phyloP scores from a whole-genome alignment of 192 early-diverging fungal genomes.

The Coemansia sp. region DNA sequence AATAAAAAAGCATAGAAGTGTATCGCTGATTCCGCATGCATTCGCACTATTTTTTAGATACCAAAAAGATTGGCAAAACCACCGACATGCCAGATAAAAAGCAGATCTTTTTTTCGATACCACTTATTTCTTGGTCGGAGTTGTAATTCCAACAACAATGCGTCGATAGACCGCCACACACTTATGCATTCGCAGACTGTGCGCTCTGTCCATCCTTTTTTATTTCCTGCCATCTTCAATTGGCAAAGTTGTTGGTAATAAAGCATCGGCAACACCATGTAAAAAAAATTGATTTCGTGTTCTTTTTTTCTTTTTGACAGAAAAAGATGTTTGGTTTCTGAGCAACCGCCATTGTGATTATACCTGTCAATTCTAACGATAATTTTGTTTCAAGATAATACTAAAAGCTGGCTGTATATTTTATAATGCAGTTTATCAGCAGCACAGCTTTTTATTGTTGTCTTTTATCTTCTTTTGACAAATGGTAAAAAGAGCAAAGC shows the following conservation, averaged over 20 bases:
- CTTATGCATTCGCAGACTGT: neutral
- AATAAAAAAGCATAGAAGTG: neutral
- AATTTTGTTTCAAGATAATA: too few species aligned
- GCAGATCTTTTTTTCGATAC: neutral
- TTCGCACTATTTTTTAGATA: neutral
- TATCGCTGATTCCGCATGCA: neutral
- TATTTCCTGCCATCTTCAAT: neutral
- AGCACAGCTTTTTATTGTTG: too few species aligned
- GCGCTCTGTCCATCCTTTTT: neutral
- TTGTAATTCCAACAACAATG: neutral
- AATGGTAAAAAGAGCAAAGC: too few species aligned
- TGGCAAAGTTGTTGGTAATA: neutral
- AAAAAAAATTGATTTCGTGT: neutral
- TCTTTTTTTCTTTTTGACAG: too few species aligned
- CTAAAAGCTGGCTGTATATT: too few species aligned
- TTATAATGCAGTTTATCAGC: too few species aligned
- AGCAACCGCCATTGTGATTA: too few species aligned
- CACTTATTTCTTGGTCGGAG: neutral
- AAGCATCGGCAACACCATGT: neutral
- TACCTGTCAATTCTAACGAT: too few species aligned
- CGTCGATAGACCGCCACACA: neutral
- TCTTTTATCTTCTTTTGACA: too few species aligned
- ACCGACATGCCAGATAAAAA: neutral
- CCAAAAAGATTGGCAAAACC: neutral
- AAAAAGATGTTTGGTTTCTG: too few species aligned